These are phyloP conservation scores for Globisporangium yorkense DNA, from an alignment of 352 stramenopile genomes.

Conservation along the genomic window DNA sequence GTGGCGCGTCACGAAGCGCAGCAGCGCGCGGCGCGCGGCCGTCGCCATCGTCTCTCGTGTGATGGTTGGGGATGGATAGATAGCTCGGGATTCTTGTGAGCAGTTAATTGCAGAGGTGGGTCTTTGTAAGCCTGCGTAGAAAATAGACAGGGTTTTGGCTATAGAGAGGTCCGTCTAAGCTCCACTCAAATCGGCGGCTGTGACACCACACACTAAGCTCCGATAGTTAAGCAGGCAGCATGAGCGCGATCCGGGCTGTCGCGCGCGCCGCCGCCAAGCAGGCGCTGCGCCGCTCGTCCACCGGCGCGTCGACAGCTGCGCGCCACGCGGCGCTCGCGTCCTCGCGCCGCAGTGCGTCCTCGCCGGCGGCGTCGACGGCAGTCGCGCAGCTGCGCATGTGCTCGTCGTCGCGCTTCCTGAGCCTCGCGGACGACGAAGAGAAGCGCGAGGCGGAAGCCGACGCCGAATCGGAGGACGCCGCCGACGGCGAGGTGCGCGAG, in stretches of 20 bases:
- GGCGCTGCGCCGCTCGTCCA: slow-evolving; percentile 4
- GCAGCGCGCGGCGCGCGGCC: background rate
- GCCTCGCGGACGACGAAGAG: slow-evolving; percentile 54
- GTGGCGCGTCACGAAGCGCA: slow-evolving; percentile 36
- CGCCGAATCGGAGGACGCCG: slow-evolving; percentile 10
- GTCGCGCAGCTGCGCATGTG: slow-evolving; percentile 19
- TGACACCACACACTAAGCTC: background rate
- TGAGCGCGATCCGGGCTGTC: slow-evolving; percentile 25
- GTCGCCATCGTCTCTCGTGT: background rate
- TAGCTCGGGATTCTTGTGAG: background rate
- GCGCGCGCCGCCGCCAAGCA: slow-evolving; percentile 12
- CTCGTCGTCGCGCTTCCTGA: slow-evolving; percentile 73
- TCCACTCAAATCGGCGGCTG: background rate
- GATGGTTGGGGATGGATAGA: background rate
- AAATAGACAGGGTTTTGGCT: background rate
- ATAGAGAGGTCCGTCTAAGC: background rate
- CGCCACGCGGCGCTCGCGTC: slow-evolving; percentile 1
- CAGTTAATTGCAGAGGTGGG: background rate
- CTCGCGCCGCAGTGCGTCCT: background rate
- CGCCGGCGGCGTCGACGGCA: slow-evolving; percentile 1
- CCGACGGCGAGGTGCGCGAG: slow-evolving; percentile 16
- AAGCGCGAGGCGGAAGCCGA: slow-evolving; percentile 21
- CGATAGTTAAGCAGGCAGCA: slow-evolving; percentile 5
- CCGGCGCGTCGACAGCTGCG: background rate
- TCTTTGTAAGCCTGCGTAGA: background rate